These are phyloP conservation scores for Eucalyptus victrix DNA, from an alignment of 345 rosid species.

Conservation along the genomic window DNA sequence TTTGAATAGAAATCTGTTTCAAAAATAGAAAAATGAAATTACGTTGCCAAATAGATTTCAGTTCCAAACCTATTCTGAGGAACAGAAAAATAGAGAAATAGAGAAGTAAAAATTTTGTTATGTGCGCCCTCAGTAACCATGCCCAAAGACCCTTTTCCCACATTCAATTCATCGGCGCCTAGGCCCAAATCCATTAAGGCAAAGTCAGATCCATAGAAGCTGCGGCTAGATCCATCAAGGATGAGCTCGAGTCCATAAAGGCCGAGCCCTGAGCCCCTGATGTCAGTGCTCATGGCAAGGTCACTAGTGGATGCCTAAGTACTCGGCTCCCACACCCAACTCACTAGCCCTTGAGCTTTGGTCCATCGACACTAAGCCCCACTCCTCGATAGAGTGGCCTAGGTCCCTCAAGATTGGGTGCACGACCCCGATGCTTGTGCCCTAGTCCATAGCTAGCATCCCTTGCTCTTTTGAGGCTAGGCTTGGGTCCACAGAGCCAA, in stretches of 20 bases:
- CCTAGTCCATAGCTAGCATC: neutral
- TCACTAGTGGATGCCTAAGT: neutral
- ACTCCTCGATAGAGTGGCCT: neutral
- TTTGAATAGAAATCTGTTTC: too few relatives aligned
- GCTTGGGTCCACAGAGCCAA: neutral
- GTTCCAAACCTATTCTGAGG: fast-evolving
- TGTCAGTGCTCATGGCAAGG: neutral
- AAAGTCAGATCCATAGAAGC: neutral
- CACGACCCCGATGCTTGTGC: fast-evolving
- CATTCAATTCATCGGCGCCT: neutral
- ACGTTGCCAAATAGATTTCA: fast-evolving
- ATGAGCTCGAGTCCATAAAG: neutral
- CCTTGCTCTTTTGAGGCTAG: neutral
- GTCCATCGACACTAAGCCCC: fast-evolving
- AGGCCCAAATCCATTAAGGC: neutral
- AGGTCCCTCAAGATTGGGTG: neutral
- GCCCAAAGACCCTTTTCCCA: neutral
- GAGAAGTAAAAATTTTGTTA: too few relatives aligned
- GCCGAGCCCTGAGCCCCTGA: fast-evolving
- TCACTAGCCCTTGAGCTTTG: neutral
- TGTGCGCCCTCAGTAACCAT: neutral
- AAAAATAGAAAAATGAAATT: too few relatives aligned
- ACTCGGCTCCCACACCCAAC: neutral
- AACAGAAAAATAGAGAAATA: too few relatives aligned
- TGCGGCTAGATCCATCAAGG: fast-evolving